Conservation (phyloP, 2,329 filamentous ascomycete genomes). For the Domatiomyces globalis region DNA sequence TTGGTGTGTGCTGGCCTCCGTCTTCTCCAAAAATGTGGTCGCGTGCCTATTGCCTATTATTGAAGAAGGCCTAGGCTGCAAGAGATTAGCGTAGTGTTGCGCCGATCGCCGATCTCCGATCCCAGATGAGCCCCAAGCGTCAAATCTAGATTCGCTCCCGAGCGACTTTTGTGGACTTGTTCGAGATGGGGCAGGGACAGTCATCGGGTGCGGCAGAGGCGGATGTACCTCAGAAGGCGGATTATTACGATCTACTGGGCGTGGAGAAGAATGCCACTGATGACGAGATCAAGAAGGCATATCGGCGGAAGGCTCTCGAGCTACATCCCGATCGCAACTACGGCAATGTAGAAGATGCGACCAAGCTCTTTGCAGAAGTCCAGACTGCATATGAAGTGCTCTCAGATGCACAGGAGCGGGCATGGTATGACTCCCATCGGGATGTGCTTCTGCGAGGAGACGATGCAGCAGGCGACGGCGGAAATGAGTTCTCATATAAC, state of each 20-base stretch:
- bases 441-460: constrained; percentile 64
- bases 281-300: constrained; percentile 91
- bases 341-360: constrained; percentile 69
- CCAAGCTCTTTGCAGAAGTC: constrained; percentile 74
- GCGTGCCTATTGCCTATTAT: background rate
- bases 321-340: constrained; percentile 91
- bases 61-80: background rate
- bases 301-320: constrained; percentile 78
- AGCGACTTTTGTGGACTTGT: background rate
- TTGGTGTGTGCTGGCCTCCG: background rate
- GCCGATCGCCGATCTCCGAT: background rate
- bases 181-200: constrained; percentile 31
- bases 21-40: no score
- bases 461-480: constrained; percentile 28
- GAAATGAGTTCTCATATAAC: constrained; percentile 49
- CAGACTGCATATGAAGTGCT: constrained; percentile 93
- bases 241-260: constrained; percentile 63
- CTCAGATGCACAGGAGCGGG: constrained; percentile 84
- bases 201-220: constrained; percentile 22
- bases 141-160: background rate
- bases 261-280: constrained; percentile 60
- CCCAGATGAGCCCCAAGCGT: background rate
- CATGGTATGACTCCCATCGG: constrained; percentile 95
- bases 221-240: constrained; percentile 21
- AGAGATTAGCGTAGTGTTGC: no score